Base-by-base conservation (phyloP, 108 stramenopile species). In the Nitzschia sp. region DNA sequence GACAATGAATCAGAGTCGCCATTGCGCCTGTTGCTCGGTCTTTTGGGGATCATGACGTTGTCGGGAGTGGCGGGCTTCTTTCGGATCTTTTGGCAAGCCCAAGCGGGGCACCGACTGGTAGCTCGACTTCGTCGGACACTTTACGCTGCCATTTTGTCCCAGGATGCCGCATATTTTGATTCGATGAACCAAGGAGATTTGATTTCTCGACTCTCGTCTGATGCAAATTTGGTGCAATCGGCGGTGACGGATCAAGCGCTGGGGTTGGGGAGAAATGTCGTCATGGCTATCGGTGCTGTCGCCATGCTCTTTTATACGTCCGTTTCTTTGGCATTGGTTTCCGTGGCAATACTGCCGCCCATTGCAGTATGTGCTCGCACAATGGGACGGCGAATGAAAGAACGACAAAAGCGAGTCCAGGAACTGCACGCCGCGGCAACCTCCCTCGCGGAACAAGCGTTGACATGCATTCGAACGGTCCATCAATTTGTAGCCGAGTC, bases 401-500 rank as follows among this genome's bases (percentile, higher is more conserved):
- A 78, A 58, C 55, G 73, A 26, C 87, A 88, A 36, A 71, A 60
- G 55, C 11, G 58, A 21, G 91, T 95, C 9, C 94, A 93, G 72
- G 85, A 85, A 58, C 83, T 88, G 8, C 62, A 91, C 32, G 94
- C 94, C 23, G 79, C 84, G 13, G 91, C 94, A 27, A 91, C 89
- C 29, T 69, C 78, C 22, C 71, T 76, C 4, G 94, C 94, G 9
- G 86, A 92, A 58, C 90, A 95, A 66, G 73, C 90, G 0, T 70
- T 95, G 52, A 55, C 85, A 2, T 88, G 77, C 65, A 78, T 91
- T 16, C 81, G 91, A 29, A 96, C 95, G 6, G 92, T 96, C 52
- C 58, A 84, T 27, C 71, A 76, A 28, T 77, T 83, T 45, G 76
- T 93, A n/a, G 82, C 81, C 34, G 91, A 91, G 8, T 92, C 19